Base-by-base conservation (phyloP, 371 early-diverging fungal genomes). In the Circinella minor region DNA sequence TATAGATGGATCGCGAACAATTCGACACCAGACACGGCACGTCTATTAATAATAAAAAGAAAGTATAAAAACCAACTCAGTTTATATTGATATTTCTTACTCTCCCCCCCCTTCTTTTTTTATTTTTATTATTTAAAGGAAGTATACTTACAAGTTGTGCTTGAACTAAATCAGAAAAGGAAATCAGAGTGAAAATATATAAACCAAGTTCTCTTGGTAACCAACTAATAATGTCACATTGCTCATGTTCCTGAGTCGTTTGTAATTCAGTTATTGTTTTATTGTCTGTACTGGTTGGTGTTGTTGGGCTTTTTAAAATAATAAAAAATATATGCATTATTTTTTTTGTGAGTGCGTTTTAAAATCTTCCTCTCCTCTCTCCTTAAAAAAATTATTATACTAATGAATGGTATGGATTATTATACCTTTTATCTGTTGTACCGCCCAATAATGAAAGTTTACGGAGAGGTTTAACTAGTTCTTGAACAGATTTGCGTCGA, bases 121-220 rank as follows among this genome's bases (percentile, higher is more conserved):
- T 54, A 3, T 61, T 63, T 55, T 63, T 38, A 15, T 27, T 27
- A 27, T 27, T 27, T 4, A 1, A n/a, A 51, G n/a, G 6, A 13
- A 51, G 0, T 13, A n/a, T 43, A 49, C 60, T 69, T 81, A 81
- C 84, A 51, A 79, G 67, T 72, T 83, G 84, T 13, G 75, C 74
- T 69, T 60, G 61, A 11, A 81, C 77, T 37, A 83, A 71, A 63
- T 79, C 78, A 55, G 77, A 69, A 54, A 81, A 83, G 4, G 75
- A 66, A 9, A 83, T 46, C 36, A 78, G 51, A 18, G 68, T 65
- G 59, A 83, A 75, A 49, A 83, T 77, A 14, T 70, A 48, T 7
- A 81, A 48, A 3, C 71, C 74, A 3, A 81, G 65, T 65, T 83
- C 84, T 38, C 68, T 76, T 15, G 84, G 84, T 62, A 81, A 66